A percentile compares a stretch with the other conserved stretches of the same genome.
These are phyloP conservation scores for Monilinia fructigena DNA, from an alignment of 2,329 filamentous ascomycete genomes.

Conservation along the genomic window DNA sequence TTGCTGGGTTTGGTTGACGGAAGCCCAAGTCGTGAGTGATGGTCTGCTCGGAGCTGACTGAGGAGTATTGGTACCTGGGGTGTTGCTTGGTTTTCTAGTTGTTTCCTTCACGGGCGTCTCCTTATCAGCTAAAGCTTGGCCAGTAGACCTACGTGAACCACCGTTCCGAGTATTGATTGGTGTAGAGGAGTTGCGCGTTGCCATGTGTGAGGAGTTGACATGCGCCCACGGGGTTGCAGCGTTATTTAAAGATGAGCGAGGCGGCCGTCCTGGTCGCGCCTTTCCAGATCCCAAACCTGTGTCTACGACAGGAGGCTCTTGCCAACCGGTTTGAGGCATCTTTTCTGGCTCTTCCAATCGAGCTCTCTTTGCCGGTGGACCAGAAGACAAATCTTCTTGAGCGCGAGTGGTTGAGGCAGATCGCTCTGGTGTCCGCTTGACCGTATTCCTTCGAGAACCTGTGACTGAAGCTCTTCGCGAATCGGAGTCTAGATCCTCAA, in stretches of 20 bases:
- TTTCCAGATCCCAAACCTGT: conserved; percentile 26
- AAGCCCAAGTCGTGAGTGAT: conserved; percentile 21
- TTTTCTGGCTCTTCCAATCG: conserved; percentile 27
- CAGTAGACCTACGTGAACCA: conserved; percentile 4
- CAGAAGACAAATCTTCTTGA: conserved; percentile 18
- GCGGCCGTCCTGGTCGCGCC: conserved; percentile 16
- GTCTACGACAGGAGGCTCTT: conserved; percentile 37
- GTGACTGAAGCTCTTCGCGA: conserved; percentile 3
- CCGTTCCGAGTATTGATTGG: conserved; percentile 16
- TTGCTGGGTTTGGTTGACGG: conserved; percentile 24
- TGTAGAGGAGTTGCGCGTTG: conserved; percentile 22
- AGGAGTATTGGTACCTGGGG: conserved; percentile 14
- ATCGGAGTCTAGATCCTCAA: neutral
- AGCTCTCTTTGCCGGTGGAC: conserved; percentile 31
- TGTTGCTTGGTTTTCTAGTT: conserved; percentile 13
- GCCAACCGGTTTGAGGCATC: conserved; percentile 32
- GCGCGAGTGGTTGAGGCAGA: neutral
- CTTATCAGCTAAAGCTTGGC: conserved; percentile 3
- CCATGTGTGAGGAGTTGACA: conserved; percentile 29
- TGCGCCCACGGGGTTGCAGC: conserved; percentile 30
- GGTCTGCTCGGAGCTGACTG: conserved; percentile 18
- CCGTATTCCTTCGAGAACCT: neutral
- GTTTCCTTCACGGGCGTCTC: neutral
- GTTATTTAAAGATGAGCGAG: conserved; percentile 14
- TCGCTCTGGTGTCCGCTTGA: conserved; percentile 16